Evolutionary conservation across 495 filamentous ascomycete species (phyloP), one percentile per base, ranked within the genome.

Genomic region (Penicillium pancosmium): DNA sequence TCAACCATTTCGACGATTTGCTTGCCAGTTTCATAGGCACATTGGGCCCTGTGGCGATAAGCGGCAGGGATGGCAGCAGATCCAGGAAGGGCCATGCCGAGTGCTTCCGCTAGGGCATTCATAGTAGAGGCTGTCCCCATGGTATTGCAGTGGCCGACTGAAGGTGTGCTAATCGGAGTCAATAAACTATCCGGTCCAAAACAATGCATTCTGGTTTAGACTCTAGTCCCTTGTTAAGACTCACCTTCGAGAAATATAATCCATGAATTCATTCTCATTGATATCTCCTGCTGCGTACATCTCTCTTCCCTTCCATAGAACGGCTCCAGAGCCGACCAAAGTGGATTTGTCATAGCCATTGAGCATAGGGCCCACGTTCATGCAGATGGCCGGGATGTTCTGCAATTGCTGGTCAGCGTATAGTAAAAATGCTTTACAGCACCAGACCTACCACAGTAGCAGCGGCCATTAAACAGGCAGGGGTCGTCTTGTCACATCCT

Each of bases 111-210:
- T 0, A 83, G 71, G 3, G 81, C 80, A 57, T 83, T 83, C 81
- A 84, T 84, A 0, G 82, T 84, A 6, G 80, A 83, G 15, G 82
- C 82, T 18, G 81, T 84, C 49, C 81, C 81, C 81, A 84, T 84
- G 10, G 80, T 83, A 55, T 83, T 83, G 61, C 82, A 84, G 51
- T 83, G 80, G 27, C 82, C 82, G 16, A 71, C 80, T 9, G 80
- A 82, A 5, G 80, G 80, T 10, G 79, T 76, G 34, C 77, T 80
- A 18, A 44, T 16, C 15, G 41, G 5, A 3, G 33, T 67, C 47
- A 70, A 63, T 54, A 50, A 40, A 19, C 11, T 15, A n/a, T 40
- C 36, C 15, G n/a, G 15, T 40, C 36, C 36, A 0, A 40, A 46
- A n/a, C 43, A 21, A 18, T 5, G 1, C 41, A 0, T 11, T 8